These are phyloP conservation scores for Polytrichum formosum DNA, from an alignment of 225 moss, liverwort and hornwort species.

Conservation along the genomic window DNA sequence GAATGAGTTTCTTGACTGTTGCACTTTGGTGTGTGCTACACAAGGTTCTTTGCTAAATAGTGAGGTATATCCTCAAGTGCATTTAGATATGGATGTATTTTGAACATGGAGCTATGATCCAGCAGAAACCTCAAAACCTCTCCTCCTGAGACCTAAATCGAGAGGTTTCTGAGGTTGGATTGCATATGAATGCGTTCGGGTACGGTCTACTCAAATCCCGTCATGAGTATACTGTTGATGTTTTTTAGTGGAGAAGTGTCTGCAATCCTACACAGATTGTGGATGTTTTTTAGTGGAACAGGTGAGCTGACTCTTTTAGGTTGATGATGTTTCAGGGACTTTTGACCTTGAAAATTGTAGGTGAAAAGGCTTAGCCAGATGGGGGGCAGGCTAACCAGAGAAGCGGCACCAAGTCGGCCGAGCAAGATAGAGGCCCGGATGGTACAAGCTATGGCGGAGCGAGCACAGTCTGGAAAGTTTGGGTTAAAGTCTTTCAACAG, in stretches of 20 bases:
- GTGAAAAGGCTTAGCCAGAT: not conserved
- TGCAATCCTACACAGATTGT: not conserved
- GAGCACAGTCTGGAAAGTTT: conserved; percentile 27
- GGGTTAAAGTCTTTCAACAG: conserved; percentile 52
- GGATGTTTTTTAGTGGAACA: not conserved
- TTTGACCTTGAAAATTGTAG: not conserved
- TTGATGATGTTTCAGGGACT: not conserved
- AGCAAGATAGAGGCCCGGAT: conserved; percentile 51
- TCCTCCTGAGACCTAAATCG: too few species aligned
- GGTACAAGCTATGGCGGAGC: conserved; percentile 45
- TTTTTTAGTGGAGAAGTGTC: not conserved
- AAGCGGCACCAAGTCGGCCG: conserved; percentile 11
- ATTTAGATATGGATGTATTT: too few species aligned
- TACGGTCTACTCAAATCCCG: not conserved
- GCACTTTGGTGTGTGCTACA: too few species aligned
- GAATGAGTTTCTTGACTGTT: too few species aligned
- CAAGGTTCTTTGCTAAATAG: too few species aligned
- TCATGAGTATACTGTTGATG: not conserved
- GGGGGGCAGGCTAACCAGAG: not conserved
- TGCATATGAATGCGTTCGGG: not conserved
- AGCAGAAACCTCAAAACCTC: too few species aligned
- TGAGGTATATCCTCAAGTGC: too few species aligned
- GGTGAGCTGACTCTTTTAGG: not conserved
- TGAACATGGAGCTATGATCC: too few species aligned
- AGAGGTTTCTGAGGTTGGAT: not conserved